Base-by-base conservation (phyloP, 2,329 filamentous ascomycete species). In the Aureobasidium lini region DNA sequence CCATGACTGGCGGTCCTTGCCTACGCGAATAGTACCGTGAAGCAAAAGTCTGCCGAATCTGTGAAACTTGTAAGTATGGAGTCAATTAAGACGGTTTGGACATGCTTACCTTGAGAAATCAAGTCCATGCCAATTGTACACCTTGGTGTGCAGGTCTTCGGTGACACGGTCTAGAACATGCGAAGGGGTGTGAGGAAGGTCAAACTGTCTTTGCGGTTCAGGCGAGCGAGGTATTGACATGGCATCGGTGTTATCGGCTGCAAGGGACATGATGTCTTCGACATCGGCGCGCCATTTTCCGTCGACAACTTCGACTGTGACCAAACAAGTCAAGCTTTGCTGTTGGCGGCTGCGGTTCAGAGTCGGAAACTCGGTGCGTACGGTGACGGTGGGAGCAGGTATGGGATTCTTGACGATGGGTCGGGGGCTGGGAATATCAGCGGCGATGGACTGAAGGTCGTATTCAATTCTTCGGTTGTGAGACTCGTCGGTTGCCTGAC, bases 121-220 rank as follows among this genome's bases (percentile, higher is more conserved):
- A 18, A 99, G 79, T 0, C 94, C 93, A 71, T 99, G 94, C 94
- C 94, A 99, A 67, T 97, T 96, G 68, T 99, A 94, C 10, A 99
- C 94, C n/a, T 92, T 86, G 47, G 79, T 84, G 60, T 90, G 85
- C 61, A 99, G 76, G 63, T 86, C 89, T 68, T 96, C 90, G 0
- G 92, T 95, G 69, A 94, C 88, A 64, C 93, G 86, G 58, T 94
- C 87, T 60, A 97, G 72, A 5, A 85, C 85, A 49, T 92, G 88
- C 2, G 84, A 79, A 2, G 89, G 64, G 16, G 57, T 54, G 9
- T 58, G 50, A 11, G 62, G 62, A 29, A 63, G 40, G 23, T 59
- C 56, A 11, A 48, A 37, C 8, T 54, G 58, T 8, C 32, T 43
- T 18, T 43, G 48, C 11, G 18, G 44, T 4, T 57, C 44, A n/a